Evolutionary conservation across 441 rosid species (phyloP), one percentile per base, ranked within the genome.

Genomic region (Hypseocharis bilobata): DNA sequence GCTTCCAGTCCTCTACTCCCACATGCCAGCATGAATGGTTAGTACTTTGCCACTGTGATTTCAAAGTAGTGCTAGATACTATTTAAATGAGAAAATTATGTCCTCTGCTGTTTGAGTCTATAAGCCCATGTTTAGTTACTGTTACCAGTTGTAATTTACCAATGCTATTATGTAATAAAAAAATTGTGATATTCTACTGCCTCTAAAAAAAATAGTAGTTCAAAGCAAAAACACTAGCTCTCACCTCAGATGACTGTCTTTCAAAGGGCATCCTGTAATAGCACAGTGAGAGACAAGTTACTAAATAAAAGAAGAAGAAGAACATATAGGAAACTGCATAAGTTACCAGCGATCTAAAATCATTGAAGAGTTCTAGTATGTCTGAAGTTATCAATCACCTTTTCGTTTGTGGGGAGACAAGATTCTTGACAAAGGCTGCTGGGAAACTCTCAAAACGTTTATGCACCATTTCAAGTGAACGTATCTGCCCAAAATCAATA

Each of bases 401-500:
- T 71, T 74, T 82, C 19, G 75, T 84, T 68, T 76, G 77, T 36
- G 79, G 78, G 45, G 92, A 91, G 73, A 91, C 96, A 61, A 94
- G 99, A 75, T 86, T 86, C 80, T 85, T 72, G 65, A 82, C 81
- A 83, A 94, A 94, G 62, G 92, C 99, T 80, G 84, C 86, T 14
- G 99, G 99, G 65, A 94, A 94, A 80, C 91, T 86, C 88, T 94
- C 96, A 78, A 91, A 94, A 70, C 99, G 98, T 78, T 87, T 94
- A 73, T 91, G 96, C 70, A 94, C 78, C 99, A 94, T 94, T 75
- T 94, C 99, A 40, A 88, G 84, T 44, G 96, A 76, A 28, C 98
- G 94, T 76, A 94, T 94, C 99, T 94, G 78, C 61, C 67, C 73
- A 30, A 60, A 57, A 56, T 17, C 59, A 70, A 25, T 28, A 75